phyloP scores from a whole-genome alignment of 805 yeast species.

The Yamadazyma takamatsuzukensis region DNA sequence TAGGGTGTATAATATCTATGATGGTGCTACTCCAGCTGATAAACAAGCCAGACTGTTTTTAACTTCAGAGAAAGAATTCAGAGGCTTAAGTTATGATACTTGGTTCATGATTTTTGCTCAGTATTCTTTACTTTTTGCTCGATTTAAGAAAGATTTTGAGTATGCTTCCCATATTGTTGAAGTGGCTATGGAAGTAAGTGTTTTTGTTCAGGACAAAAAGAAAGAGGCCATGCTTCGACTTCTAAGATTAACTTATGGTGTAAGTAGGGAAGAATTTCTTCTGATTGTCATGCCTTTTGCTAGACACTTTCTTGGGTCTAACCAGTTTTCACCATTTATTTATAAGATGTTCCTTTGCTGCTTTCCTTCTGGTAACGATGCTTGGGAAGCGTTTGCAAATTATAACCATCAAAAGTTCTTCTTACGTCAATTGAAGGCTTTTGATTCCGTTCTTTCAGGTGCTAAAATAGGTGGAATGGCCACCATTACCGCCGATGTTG shows the following conservation, averaged over 20 bases:
- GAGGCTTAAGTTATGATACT: conserved; percentile 71
- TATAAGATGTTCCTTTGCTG: conserved; percentile 65
- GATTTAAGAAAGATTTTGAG: conserved; percentile 61
- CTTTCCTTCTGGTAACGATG: conserved; percentile 56
- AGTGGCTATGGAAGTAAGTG: conserved; percentile 73
- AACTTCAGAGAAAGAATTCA: conserved; percentile 56
- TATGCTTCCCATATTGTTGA: conserved; percentile 52
- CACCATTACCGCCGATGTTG: conserved; percentile 54
- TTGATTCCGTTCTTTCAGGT: conserved; percentile 59
- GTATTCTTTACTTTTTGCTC: conserved; percentile 65
- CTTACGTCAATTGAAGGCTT: conserved; percentile 84
- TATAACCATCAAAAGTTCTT: conserved; percentile 88
- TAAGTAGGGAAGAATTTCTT: conserved; percentile 45
- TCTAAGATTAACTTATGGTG: conserved; percentile 62
- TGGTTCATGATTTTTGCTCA: conserved; percentile 89
- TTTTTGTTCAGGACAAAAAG: conserved; percentile 64
- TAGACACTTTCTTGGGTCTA: conserved; percentile 60
- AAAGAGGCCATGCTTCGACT: conserved; percentile 59
- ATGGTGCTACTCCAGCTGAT: conserved; percentile 40
- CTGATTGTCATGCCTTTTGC: conserved; percentile 52
- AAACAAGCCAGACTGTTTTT: conserved; percentile 28
- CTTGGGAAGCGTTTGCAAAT: conserved; percentile 62
- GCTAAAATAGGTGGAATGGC: conserved; percentile 76
- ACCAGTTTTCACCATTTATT: conserved; percentile 72
- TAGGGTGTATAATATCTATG: conserved; percentile 61